Evolutionary conservation across 2,329 filamentous ascomycete species (phyloP), one percentile per base, ranked within the genome.

Genomic region (Didymella pomorum): DNA sequence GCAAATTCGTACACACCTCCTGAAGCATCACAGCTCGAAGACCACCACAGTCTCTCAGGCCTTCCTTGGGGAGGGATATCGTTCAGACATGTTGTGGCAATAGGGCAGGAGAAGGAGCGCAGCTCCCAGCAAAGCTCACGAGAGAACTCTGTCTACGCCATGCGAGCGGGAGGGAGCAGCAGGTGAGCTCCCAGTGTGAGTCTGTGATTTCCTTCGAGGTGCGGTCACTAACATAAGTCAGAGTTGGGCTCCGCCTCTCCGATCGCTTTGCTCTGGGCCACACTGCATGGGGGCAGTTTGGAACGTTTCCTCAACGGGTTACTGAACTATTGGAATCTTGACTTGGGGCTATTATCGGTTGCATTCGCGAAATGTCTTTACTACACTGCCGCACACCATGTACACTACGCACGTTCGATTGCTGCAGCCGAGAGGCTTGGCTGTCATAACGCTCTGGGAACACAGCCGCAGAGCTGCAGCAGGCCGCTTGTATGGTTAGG

Each of bases 31-130:
- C 86, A 89, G 39, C 79, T 90, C 33, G 58, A 71, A 69, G 33
- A 71, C 23, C 82, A 84, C 47, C 81, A 84, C 12, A 80, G 86
- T 2, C 79, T 86, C 7, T 87, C 87, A 0, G 89, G 89, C 0
- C 79, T 92, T 3, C 89, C 89, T 0, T 92, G 89, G 90, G 90
- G 90, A 33, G 84, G 88, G 20, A 76, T 91, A 63, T 89, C 83
- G 60, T 82, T 92, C 76, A 82, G 79, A 37, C 79, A 84, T 60
- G 76, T 83, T 12, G 75, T 84, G 31, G 74, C 78, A 35, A 72
- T 75, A 25, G 81, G 82, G 14, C 79, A 76, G 60, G 74, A 69
- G 26, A 80, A 78, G 60, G 80, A 83, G 61, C 76, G 78, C 58
- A 77, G 71, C 49, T 82, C 79, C 6, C 71, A 75, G 45, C 69